Evolutionary conservation across 176 grass and related monocot genomes (phyloP).

Genomic region (Triticum turgidum): DNA sequence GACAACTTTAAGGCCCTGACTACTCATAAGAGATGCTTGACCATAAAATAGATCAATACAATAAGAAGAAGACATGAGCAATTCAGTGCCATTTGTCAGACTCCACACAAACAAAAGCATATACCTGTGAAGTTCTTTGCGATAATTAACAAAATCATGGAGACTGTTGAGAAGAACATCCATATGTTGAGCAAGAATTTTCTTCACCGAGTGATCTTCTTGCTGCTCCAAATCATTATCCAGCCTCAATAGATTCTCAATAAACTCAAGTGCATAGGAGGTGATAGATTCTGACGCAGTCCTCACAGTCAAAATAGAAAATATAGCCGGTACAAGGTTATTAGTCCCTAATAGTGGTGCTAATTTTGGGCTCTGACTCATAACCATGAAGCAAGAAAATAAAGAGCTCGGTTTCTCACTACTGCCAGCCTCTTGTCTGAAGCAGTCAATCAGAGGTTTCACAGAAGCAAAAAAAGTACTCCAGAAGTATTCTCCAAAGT

Average conservation of each 20-base stretch:
- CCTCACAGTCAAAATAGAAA: slow-evolving; percentile 88
- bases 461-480: slow-evolving; percentile 72
- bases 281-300: slow-evolving; percentile 75
- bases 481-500: slow-evolving; percentile 84
- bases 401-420: slow-evolving; percentile 87
- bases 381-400: slow-evolving; percentile 87
- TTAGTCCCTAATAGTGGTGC: slow-evolving; percentile 58
- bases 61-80: not conserved
- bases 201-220: slow-evolving; percentile 54
- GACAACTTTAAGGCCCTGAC: not conserved
- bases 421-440: slow-evolving; percentile 83
- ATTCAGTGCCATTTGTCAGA: slow-evolving; percentile 15
- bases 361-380: slow-evolving; percentile 78
- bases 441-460: slow-evolving; percentile 73
- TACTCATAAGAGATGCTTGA: slow-evolving; percentile 15
- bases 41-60: slow-evolving; percentile 25
- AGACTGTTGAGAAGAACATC: slow-evolving; percentile 82
- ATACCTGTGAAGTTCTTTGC: slow-evolving; percentile 73
- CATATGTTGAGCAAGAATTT: slow-evolving; percentile 71
- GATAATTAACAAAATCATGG: slow-evolving; percentile 70
- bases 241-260: slow-evolving; percentile 88
- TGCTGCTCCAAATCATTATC: slow-evolving; percentile 67
- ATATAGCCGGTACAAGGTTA: slow-evolving; percentile 78
- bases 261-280: slow-evolving; percentile 70
- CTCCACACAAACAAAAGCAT: slow-evolving; percentile 15